These are phyloP conservation scores for Moesziomyces antarcticus DNA, from an alignment of 1,284 basidiomycete genomes.

Conservation along the genomic window DNA sequence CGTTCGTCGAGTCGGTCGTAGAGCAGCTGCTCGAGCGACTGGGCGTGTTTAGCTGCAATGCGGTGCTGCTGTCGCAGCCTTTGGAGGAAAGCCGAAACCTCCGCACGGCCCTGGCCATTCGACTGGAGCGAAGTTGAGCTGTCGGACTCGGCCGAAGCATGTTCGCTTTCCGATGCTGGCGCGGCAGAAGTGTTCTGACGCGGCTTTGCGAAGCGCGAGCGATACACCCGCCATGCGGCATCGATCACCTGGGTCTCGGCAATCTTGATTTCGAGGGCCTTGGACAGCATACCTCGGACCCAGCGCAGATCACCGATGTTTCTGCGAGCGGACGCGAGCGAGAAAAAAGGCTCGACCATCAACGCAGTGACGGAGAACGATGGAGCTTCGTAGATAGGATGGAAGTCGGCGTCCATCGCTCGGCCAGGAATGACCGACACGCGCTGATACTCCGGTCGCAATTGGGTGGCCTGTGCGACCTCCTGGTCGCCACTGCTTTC, in stretches of 20 bases:
- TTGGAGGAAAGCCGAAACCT: conserved; percentile 37
- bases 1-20: conserved; percentile 40
- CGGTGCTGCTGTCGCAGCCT: conserved; percentile 27
- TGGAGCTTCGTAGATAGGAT: conserved; percentile 51
- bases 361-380: conserved; percentile 37
- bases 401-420: conserved; percentile 39
- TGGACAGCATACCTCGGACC: conserved; percentile 20
- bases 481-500: not conserved
- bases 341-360: conserved; percentile 50
- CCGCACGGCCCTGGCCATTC: conserved; percentile 13
- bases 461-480: conserved; percentile 1
- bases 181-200: conserved; percentile 1
- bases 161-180: not conserved
- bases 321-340: conserved; percentile 25
- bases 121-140: conserved; percentile 21
- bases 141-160: not conserved
- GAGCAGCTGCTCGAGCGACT: conserved; percentile 35
- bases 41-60: conserved; percentile 22
- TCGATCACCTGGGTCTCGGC: conserved; percentile 39
- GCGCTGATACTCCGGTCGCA: conserved; percentile 15
- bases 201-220: conserved; percentile 23
- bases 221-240: conserved; percentile 34
- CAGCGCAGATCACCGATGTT: conserved; percentile 32
- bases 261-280: conserved; percentile 36
- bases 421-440: conserved; percentile 14